Percentiles rank a stretch among this genome's conserved stretches.
Conservation (phyloP, 192 early-diverging fungal genomes). For the Funneliformis geosporum region DNA sequence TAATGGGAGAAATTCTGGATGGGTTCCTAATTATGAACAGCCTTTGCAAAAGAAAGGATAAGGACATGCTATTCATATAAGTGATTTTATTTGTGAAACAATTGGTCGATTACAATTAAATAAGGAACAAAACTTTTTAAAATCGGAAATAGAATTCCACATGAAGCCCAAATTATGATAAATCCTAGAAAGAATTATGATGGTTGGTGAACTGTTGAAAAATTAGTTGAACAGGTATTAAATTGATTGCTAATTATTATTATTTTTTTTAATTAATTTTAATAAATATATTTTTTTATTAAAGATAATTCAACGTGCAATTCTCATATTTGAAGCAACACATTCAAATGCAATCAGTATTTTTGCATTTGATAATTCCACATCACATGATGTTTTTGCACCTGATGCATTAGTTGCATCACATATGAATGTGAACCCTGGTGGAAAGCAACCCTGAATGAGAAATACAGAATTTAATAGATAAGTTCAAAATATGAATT, state of each 20-base stretch:
- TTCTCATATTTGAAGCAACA: not conserved
- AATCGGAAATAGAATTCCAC: too few relatives aligned
- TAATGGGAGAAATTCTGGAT: conserved; percentile 4
- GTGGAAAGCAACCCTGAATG: conserved; percentile 25
- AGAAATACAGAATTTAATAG: conserved; percentile 9
- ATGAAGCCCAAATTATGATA: conserved; percentile 1
- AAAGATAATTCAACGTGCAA: too few relatives aligned
- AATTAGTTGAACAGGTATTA: not conserved
- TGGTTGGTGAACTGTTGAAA: conserved; percentile 5
- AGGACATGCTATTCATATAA: not conserved
- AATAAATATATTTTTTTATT: too few relatives aligned
- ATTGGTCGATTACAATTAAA: not conserved
- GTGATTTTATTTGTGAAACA: conserved; percentile 9
- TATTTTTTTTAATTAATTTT: too few relatives aligned
- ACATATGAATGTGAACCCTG: conserved; percentile 29
- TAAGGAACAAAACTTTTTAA: not conserved
- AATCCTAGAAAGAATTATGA: conserved; percentile 28
- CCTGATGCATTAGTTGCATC: conserved; percentile 18
- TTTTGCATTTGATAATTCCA: conserved; percentile 36
- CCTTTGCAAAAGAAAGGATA: not conserved
- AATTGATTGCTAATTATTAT: too few relatives aligned
- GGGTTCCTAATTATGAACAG: not conserved
- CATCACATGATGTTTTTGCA: conserved; percentile 12
- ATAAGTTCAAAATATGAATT: not conserved
- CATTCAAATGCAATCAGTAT: conserved; percentile 11